A percentile compares a stretch with the other conserved stretches of the same genome.
Conservation (phyloP, 805 yeast species). For the Kodamaea hsintzibuensis region DNA sequence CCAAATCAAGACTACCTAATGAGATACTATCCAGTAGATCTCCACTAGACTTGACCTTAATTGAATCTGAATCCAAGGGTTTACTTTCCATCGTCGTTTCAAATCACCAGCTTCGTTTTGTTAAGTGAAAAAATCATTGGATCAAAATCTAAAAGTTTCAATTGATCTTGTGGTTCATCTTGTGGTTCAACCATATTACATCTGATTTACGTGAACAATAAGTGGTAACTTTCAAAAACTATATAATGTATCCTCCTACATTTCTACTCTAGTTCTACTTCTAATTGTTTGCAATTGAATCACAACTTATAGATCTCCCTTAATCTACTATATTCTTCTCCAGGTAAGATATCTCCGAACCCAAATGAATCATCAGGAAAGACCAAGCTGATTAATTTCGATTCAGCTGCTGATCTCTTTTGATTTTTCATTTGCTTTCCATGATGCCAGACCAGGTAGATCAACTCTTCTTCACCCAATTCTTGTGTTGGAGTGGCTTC, state of each 20-base stretch:
- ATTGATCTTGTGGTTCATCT: too few species aligned
- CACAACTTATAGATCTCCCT: conserved; percentile 39
- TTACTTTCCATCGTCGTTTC: too few species aligned
- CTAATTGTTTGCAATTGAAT: too few species aligned
- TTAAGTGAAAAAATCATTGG: not conserved
- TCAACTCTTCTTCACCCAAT: conserved; percentile 67
- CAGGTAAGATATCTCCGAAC: conserved; percentile 47
- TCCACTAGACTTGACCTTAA: too few species aligned
- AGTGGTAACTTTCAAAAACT: too few species aligned
- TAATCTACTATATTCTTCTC: conserved; percentile 43
- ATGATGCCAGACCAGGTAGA: conserved; percentile 51
- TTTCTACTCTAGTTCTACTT: too few species aligned
- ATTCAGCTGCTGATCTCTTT: conserved; percentile 55
- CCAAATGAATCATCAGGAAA: conserved; percentile 32
- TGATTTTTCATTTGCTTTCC: conserved; percentile 55
- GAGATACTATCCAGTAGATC: not conserved
- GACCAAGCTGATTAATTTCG: conserved; percentile 42
- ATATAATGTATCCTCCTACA: too few species aligned
- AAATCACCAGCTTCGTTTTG: not conserved
- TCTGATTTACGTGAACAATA: too few species aligned
- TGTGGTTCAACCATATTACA: too few species aligned
- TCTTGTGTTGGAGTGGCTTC: conserved; percentile 17
- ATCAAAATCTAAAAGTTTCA: too few species aligned
- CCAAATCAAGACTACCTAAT: not conserved
- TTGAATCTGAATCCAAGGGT: too few species aligned